Base-by-base conservation (phyloP, 2,329 filamentous ascomycete genomes). In the Arthrobotrys sinensis region DNA sequence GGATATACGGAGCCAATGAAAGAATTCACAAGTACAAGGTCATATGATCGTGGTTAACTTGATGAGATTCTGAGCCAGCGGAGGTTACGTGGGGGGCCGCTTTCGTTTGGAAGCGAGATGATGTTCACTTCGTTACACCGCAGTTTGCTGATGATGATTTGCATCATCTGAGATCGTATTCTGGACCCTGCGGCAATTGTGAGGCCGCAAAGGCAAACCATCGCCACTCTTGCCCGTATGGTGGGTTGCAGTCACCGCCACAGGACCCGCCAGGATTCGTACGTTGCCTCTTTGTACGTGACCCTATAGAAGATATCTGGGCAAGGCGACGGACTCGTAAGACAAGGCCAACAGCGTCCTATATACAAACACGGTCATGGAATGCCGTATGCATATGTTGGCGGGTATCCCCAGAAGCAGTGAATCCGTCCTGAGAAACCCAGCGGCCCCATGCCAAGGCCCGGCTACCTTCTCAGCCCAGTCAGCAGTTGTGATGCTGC, bases 251-350 rank as follows among this genome's bases (percentile, higher is more conserved):
- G 46, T 50, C 46, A 50, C 16, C 46, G 46, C 46, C 46, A 50
- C 46, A 50, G 11, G 5, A 45, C 43, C n/a, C 8, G 8, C 36
- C 34, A 4, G 34, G 34, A 36, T 6, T 45, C 8, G 40, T n/a
- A 45, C 40, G 14, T 45, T 45, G 40, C 40, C 40, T 45, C 12
- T 45, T 16, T 4, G 43, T 40, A 46, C 19, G 43, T 46, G 16
- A 19, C 43, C 36, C 12, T 14, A 40, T 8, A 21, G 45, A 48
- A 21, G 48, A n/a, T 32, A 52, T 52, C 48, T 7, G 24, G 11
- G 48, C 48, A 28, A 52, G 48, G 46, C 19, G 46, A 19, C 21
- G n/a, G n/a, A n/a, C n/a, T 28, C 21, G 46, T 50, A 50, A 50
- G 46, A 50, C 46, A 50, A 28, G 46, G 19, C 46, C 21, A 28